Evolutionary conservation across 2,329 filamentous ascomycete genomes (phyloP).

Genomic region (Gyromitra esculenta): DNA sequence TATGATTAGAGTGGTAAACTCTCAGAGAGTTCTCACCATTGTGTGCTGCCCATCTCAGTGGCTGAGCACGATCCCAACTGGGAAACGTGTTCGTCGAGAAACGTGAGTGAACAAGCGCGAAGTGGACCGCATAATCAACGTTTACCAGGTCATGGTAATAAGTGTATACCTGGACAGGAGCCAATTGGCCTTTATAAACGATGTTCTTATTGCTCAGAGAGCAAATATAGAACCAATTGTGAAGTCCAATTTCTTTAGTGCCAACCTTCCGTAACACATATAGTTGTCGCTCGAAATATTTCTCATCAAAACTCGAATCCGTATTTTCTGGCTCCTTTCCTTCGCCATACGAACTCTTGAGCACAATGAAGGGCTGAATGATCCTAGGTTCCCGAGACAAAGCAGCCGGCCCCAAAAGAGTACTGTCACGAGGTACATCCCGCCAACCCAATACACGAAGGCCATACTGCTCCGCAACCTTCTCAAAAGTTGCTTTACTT

Average conservation of each 20-base stretch:
- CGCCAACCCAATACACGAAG: constrained; percentile 95
- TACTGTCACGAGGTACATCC: constrained; percentile 92
- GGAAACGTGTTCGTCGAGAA: constrained; percentile 99
- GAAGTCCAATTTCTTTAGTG: constrained; percentile 90
- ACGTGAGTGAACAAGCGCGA: constrained; percentile 93
- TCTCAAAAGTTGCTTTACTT: constrained; percentile 92
- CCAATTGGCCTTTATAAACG: constrained; percentile 96
- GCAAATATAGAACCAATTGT: constrained; percentile 99
- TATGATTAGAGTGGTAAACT: background rate
- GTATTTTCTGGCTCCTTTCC: constrained; percentile 80
- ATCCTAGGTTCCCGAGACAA: constrained; percentile 94
- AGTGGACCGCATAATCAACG: constrained; percentile 96
- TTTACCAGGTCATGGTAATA: constrained; percentile 98
- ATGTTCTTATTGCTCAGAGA: constrained; percentile 98
- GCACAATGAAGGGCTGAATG: constrained; percentile 92
- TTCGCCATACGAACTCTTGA: constrained; percentile 82
- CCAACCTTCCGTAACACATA: constrained; percentile 94
- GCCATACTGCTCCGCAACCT: constrained; percentile 86
- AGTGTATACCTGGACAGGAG: constrained; percentile 93
- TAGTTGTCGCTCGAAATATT: constrained; percentile 88
- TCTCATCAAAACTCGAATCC: constrained; percentile 83
- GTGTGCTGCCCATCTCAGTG: constrained; percentile 94
- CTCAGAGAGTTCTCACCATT: constrained; percentile 71
- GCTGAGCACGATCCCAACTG: constrained; percentile 97
- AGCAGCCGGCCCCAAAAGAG: constrained; percentile 89